A percentile compares a stretch with the other conserved stretches of the same genome.
phyloP scores from a whole-genome alignment of 805 yeast genomes.

The Helenozyma rhizophorensis region DNA sequence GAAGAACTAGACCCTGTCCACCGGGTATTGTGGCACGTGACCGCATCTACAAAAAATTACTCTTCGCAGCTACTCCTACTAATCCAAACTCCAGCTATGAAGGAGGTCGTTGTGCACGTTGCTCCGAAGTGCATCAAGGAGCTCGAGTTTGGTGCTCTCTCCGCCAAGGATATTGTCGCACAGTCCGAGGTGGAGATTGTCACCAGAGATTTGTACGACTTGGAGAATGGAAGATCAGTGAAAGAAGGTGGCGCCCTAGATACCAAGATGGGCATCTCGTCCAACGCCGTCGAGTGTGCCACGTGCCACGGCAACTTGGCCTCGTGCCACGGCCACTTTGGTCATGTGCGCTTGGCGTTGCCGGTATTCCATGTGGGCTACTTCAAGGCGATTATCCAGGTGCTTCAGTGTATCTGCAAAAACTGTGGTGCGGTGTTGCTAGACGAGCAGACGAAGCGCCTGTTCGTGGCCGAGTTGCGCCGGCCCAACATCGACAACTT shows the following conservation, averaged over 20 bases:
- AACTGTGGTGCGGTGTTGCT: slow-evolving; percentile 75
- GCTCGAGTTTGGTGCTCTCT: slow-evolving; percentile 87
- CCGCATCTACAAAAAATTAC: neutral
- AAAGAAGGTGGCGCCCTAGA: slow-evolving; percentile 86
- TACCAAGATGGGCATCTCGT: slow-evolving; percentile 88
- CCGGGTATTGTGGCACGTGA: neutral
- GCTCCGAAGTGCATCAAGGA: slow-evolving; percentile 91
- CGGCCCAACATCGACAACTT: slow-evolving; percentile 87
- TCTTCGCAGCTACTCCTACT: neutral
- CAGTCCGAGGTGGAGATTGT: slow-evolving; percentile 93
- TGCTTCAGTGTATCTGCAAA: slow-evolving; percentile 88
- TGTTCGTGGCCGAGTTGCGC: slow-evolving; percentile 72
- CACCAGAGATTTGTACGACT: slow-evolving; percentile 86
- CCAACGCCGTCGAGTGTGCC: slow-evolving; percentile 77
- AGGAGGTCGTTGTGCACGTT: slow-evolving; percentile 60
- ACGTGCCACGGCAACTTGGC: slow-evolving; percentile 93
- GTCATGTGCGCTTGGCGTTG: slow-evolving; percentile 85
- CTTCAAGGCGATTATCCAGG: slow-evolving; percentile 84
- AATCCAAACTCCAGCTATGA: slow-evolving; percentile 28
- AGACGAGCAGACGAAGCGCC: slow-evolving; percentile 66
- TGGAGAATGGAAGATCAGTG: slow-evolving; percentile 85
- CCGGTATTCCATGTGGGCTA: slow-evolving; percentile 98
- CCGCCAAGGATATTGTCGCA: slow-evolving; percentile 84
- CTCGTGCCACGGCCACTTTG: slow-evolving; percentile 97
- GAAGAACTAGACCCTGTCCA: neutral